These are phyloP conservation scores for Dimargaris cristalligena DNA, from an alignment of 192 early-diverging fungal species.

Conservation along the genomic window DNA sequence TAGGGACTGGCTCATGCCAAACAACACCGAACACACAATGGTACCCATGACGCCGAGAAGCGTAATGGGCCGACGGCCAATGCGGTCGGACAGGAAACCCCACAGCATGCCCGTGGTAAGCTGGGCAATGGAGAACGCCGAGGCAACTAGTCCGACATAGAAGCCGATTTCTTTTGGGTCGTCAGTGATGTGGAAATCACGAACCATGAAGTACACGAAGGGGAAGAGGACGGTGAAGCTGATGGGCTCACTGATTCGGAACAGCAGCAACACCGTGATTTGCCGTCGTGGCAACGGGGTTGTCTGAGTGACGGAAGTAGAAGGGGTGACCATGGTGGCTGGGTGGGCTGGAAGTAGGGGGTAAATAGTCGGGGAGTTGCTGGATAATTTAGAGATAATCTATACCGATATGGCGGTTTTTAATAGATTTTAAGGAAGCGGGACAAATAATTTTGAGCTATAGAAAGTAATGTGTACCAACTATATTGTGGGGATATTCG, in stretches of 20 bases:
- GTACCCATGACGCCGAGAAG: constrained; percentile 66
- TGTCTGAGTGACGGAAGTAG: too few relatives aligned
- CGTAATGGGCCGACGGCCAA: constrained; percentile 63
- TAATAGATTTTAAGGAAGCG: too few relatives aligned
- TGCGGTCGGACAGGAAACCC: constrained; percentile 59
- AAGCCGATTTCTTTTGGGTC: constrained; percentile 63
- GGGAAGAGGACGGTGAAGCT: constrained; percentile 54
- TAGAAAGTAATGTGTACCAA: too few relatives aligned
- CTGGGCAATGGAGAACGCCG: constrained; percentile 33
- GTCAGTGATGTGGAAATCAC: constrained; percentile 47
- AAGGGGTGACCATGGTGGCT: too few relatives aligned
- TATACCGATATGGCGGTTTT: too few relatives aligned
- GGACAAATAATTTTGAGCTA: too few relatives aligned
- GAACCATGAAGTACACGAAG: constrained; percentile 67
- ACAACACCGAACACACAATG: constrained; percentile 42
- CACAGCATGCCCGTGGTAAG: constrained; percentile 37
- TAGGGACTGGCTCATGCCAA: constrained; percentile 46
- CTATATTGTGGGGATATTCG: too few relatives aligned
- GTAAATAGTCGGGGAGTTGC: too few relatives aligned
- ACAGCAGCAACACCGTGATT: constrained; percentile 20
- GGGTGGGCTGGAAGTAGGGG: too few relatives aligned
- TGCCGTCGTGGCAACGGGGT: too few relatives aligned
- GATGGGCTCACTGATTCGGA: constrained; percentile 41
- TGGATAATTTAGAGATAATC: too few relatives aligned
- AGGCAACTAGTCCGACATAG: constrained; percentile 38